A percentile compares a stretch with the other conserved stretches of the same genome.
Evolutionary conservation across 352 stramenopile genomes (phyloP).

Genomic region (Globisporangium nunn): DNA sequence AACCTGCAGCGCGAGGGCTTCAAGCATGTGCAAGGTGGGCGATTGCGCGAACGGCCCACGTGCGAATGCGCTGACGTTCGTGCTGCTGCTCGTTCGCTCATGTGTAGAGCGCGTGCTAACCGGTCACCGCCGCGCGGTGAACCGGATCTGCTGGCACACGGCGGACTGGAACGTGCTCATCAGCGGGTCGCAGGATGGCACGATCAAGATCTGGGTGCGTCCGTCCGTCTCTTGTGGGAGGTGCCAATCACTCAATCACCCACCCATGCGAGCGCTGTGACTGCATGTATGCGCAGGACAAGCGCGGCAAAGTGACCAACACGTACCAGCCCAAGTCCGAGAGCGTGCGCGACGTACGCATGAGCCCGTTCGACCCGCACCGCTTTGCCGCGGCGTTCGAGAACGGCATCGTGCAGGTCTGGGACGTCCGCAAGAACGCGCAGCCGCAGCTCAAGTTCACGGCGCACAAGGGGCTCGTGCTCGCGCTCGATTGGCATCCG

Average conservation of each 20-base stretch:
- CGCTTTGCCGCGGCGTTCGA: conserved; percentile 82
- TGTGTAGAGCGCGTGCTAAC: conserved; percentile 64
- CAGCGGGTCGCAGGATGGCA: conserved; percentile 82
- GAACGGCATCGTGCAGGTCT: conserved; percentile 83
- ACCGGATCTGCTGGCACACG: conserved; percentile 86
- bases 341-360: conserved; percentile 76
- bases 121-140: conserved; percentile 77
- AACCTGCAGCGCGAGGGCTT: conserved; percentile 83
- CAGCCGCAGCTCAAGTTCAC: conserved; percentile 83
- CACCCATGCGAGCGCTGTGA: neutral
- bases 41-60: neutral
- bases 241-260: too few species aligned
- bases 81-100: too few species aligned
- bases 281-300: conserved; percentile 26
- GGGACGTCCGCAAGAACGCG: conserved; percentile 78
- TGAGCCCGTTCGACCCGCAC: conserved; percentile 67
- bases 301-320: conserved; percentile 60
- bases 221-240: neutral
- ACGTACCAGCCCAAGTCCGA: conserved; percentile 85
- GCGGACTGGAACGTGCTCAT: conserved; percentile 74
- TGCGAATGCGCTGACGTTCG: too few species aligned
- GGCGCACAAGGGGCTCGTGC: conserved; percentile 77
- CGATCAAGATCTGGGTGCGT: conserved; percentile 82
- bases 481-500: conserved; percentile 82
- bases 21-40: conserved; percentile 79